Percentiles rank a stretch among this genome's conserved stretches.
Evolutionary conservation across 345 rosid genomes (phyloP).

Genomic region (Dipteronia sinensis): DNA sequence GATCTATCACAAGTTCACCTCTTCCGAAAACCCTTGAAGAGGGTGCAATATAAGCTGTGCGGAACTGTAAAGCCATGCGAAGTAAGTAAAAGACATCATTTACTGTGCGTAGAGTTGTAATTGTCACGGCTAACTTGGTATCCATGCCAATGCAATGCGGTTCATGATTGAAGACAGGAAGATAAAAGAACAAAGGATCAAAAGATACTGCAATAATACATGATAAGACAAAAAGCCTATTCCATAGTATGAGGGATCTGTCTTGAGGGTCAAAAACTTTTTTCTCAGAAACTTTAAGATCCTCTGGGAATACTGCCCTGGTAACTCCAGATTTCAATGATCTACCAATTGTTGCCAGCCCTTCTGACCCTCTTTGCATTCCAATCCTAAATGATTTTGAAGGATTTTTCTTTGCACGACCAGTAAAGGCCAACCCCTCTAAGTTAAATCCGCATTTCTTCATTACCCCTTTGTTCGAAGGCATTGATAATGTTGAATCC

Average conservation of each 20-base stretch:
- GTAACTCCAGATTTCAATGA: slow-evolving; percentile 52
- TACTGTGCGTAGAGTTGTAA: slow-evolving; percentile 55
- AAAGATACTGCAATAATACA: slow-evolving; percentile 77
- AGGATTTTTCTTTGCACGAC: slow-evolving; percentile 40
- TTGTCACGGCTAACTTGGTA: slow-evolving; percentile 54
- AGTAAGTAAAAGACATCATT: slow-evolving; percentile 64
- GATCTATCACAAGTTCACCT: slow-evolving; percentile 91
- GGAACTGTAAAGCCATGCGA: slow-evolving; percentile 78
- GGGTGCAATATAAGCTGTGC: slow-evolving; percentile 83
- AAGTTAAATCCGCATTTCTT: slow-evolving; percentile 45
- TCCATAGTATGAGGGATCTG: slow-evolving; percentile 75
- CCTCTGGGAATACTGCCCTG: slow-evolving; percentile 75
- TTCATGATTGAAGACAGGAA: slow-evolving; percentile 60
- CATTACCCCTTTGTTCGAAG: slow-evolving; percentile 39
- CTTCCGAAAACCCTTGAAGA: slow-evolving; percentile 93
- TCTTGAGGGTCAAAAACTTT: slow-evolving; percentile 82
- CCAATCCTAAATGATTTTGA: slow-evolving; percentile 61
- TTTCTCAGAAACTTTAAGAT: slow-evolving; percentile 69
- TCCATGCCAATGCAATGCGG: slow-evolving; percentile 65
- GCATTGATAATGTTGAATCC: slow-evolving; percentile 58
- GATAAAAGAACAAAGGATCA: slow-evolving; percentile 82
- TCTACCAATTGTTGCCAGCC: slow-evolving; percentile 56
- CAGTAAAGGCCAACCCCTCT: slow-evolving; percentile 30
- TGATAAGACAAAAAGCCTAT: slow-evolving; percentile 69
- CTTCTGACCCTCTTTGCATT: slow-evolving; percentile 61